Base-by-base conservation (phyloP, 2,329 filamentous ascomycete species). In the Aspergillus novofumigatus region DNA sequence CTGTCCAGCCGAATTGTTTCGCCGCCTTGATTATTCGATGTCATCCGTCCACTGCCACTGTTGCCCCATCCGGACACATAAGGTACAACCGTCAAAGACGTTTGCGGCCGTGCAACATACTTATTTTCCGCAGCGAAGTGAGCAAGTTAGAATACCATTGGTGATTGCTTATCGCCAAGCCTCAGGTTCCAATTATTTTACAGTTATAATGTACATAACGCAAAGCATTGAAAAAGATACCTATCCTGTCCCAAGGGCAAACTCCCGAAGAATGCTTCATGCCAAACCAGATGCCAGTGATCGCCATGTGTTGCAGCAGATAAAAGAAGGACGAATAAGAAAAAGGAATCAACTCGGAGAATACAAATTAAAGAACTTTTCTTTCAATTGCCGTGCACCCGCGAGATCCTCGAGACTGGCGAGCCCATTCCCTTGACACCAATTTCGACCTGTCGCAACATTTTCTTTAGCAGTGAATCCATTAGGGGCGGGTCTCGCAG, bases 391-490 rank as follows among this genome's bases (percentile, higher is more conserved):
- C 49, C 52, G 56, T 45, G 60, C 49, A 41, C 49, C 26, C 64
- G 59, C 51, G 67, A 67, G 21, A 63, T 63, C 35, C 64, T 54
- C 28, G 68, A 69, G 32, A 57, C 55, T n/a, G 67, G 65, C n/a
- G 68, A 68, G 14, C 66, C 63, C 59, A 64, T 65, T 20, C 60
- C 63, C 53, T 69, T 69, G 50, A 67, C 57, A 51, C 65, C 65
- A 21, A 65, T 59, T 48, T 71, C 68, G 9, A 67, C 59, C 57
- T 69, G 68, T 54, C 59, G 58, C 68, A 73, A 67, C 62, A 71
- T 56, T 52, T 66, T 68, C 50, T 66, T 58, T 41, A 74, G 58
- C 53, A 71, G 26, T 6, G 54, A 54, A 29, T 71, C 67, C 67
- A 71, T 69, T 52, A 61, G 56, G 21, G 65, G 52, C 35, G 57